phyloP scores from a whole-genome alignment of 495 filamentous ascomycete species.

The Talaromyces ruber region DNA sequence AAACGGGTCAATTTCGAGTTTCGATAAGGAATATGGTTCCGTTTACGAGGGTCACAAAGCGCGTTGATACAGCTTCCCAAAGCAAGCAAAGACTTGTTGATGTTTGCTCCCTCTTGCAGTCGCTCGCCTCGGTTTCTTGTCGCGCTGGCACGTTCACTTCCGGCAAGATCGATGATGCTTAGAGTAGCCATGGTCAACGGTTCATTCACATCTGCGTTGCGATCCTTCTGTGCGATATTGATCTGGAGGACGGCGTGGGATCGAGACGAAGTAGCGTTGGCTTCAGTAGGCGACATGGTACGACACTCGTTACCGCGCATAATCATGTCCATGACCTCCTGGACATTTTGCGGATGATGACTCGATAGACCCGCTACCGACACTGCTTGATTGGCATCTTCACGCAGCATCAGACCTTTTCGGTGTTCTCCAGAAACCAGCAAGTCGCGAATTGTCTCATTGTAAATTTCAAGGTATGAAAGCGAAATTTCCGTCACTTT shows the following conservation, averaged over 20 bases:
- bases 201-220: slow-evolving; percentile 88
- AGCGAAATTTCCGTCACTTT: slow-evolving; percentile 86
- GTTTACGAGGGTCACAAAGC: slow-evolving; percentile 87
- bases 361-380: slow-evolving; percentile 88
- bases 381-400: slow-evolving; percentile 90
- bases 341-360: slow-evolving; percentile 78
- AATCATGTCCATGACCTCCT: slow-evolving; percentile 99
- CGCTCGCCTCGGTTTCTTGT: slow-evolving; percentile 95
- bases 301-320: slow-evolving; percentile 88
- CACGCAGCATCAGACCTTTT: slow-evolving; percentile 89
- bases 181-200: slow-evolving; percentile 96
- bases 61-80: slow-evolving; percentile 98
- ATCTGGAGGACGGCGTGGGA: slow-evolving; percentile 99
- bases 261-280: slow-evolving; percentile 94
- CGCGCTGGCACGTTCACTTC: slow-evolving; percentile 91
- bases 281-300: slow-evolving; percentile 94
- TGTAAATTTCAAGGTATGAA: slow-evolving; percentile 98
- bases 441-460: slow-evolving; percentile 95
- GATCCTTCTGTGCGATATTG: slow-evolving; percentile 87
- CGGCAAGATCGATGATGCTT: slow-evolving; percentile 95
- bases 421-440: slow-evolving; percentile 69
- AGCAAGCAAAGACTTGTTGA: slow-evolving; percentile 95
- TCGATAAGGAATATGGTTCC: slow-evolving; percentile 91
- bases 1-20: slow-evolving; percentile 96
- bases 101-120: slow-evolving; percentile 91